Conservation (phyloP, 495 filamentous ascomycete genomes). For the Tuber umbilicatum region DNA sequence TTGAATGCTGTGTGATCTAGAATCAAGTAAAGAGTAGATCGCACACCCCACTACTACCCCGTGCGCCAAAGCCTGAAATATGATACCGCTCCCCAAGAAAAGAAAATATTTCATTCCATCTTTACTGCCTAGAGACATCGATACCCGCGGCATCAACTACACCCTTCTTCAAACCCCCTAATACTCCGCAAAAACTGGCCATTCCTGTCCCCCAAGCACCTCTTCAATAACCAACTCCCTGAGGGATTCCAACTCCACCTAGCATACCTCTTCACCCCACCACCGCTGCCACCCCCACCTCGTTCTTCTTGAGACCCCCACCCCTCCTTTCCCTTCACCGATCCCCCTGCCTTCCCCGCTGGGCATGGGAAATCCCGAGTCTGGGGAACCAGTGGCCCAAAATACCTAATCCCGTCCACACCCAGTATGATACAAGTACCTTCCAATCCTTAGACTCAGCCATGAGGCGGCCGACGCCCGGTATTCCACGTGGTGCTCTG, state of each 20-base stretch:
- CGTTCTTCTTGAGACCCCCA: too few species aligned
- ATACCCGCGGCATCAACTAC: background rate
- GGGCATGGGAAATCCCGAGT: slow-evolving; percentile 16
- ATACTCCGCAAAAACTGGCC: background rate
- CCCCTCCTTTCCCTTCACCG: slow-evolving; percentile 8
- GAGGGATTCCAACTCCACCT: slow-evolving; percentile 29
- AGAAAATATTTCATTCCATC: too few species aligned
- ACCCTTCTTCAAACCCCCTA: background rate
- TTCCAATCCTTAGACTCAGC: background rate
- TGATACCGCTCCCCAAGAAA: too few species aligned
- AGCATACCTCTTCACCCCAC: background rate
- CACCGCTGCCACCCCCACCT: background rate
- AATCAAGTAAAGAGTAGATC: background rate
- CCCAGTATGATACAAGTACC: too few species aligned
- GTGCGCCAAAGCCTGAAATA: background rate
- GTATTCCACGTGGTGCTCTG: slow-evolving; percentile 12
- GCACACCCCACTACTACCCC: background rate
- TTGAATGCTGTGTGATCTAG: background rate
- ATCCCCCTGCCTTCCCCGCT: slow-evolving; percentile 4
- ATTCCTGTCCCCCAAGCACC: slow-evolving; percentile 11
- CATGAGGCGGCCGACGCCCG: background rate
- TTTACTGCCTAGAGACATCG: background rate
- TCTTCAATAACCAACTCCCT: slow-evolving; percentile 24
- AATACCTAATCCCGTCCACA: slow-evolving; percentile 6
- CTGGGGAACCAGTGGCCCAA: background rate